Evolutionary conservation across 2,329 filamentous ascomycete species (phyloP), one percentile per base, ranked within the genome.

Genomic region (Exophiala sideris): DNA sequence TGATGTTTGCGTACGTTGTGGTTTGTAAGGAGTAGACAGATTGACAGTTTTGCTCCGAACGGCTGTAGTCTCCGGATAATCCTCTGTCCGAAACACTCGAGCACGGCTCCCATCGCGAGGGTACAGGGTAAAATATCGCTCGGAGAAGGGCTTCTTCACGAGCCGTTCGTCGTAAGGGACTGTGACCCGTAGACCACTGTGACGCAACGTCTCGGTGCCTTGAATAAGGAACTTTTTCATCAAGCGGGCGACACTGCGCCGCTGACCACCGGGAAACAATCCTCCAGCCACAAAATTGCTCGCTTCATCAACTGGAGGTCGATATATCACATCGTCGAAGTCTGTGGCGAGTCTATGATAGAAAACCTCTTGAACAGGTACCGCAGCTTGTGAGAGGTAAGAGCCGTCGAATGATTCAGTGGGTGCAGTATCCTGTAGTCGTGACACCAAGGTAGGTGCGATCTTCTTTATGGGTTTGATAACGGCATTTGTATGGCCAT

Each of bases 291-390:
- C 34, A 35, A 57, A 55, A 20, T 51, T 24, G n/a, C 14, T 29
- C 12, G 33, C 14, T 11, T 54, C 50, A 8, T 64, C 58, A 10
- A 61, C 52, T n/a, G 62, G 40, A 9, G 68, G 45, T 16, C 62
- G 51, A 54, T 66, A 67, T 48, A 52, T 56, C 8, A 66, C 62
- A n/a, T 66, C 54, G n/a, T 58, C 61, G 29, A 68, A 65, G 20
- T 60, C 59, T 24, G 56, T 45, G 7, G 61, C 34, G 5, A 70
- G 50, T 45, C 67, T 61, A 52, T 70, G 56, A 52, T 77, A 78
- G 61, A 78, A 78, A 4, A 78, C 52, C 45, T 71, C 65, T 45
- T 73, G 67, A 4, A 71, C 62, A 20, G 65, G 59, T n/a, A 75
- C 52, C 29, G 67, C 68, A n/a, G 64, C 51, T 14, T 65, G 67